Conservation (phyloP, 2,329 filamentous ascomycete species). For the Diaporthe longicolla region DNA sequence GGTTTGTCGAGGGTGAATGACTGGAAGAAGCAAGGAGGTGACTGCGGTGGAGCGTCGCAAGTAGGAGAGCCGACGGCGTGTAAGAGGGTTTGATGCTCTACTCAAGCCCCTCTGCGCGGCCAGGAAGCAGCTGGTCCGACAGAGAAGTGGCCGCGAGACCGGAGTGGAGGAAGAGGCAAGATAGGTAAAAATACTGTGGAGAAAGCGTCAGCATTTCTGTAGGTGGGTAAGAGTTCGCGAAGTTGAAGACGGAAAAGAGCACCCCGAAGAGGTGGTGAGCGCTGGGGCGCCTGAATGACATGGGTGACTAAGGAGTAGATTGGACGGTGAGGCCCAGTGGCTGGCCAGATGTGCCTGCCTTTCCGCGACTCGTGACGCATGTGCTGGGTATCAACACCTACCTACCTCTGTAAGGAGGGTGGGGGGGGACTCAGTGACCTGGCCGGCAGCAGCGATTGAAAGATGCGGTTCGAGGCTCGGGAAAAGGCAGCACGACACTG, state of each 20-base stretch:
- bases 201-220: slow-evolving; percentile 20
- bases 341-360: slow-evolving; percentile 6
- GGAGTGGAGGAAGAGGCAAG: not conserved
- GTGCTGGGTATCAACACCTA: not conserved
- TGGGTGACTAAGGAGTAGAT: not conserved
- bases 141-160: not conserved
- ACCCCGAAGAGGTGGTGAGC: not conserved
- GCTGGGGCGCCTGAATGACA: not conserved
- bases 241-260: not conserved
- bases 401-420: not conserved
- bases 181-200: not conserved
- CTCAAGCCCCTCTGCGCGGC: not conserved
- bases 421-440: not conserved
- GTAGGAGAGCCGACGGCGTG: slow-evolving; percentile 1
- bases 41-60: not conserved
- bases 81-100: slow-evolving; percentile 2
- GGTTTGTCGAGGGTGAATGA: no score
- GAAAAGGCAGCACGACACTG: not conserved
- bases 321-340: not conserved
- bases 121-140: not conserved
- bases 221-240: not conserved
- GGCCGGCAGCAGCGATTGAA: not conserved
- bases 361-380: no score
- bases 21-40: not conserved
- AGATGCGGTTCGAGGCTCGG: not conserved